phyloP scores from a whole-genome alignment of 257 asterid genomes.

The Voacanga thouarsii region DNA sequence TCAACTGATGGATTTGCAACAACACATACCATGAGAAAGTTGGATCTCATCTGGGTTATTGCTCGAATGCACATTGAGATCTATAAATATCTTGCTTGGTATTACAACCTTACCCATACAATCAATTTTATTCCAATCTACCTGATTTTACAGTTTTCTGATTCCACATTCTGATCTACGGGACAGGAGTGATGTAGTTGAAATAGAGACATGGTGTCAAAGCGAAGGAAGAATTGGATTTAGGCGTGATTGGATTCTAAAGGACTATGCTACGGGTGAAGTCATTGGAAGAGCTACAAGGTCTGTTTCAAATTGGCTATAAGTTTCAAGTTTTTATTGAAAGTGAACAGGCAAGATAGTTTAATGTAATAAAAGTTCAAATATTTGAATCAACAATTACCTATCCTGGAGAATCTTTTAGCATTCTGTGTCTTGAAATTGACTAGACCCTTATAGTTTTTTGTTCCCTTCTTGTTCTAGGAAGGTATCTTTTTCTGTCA shows the following conservation, averaged over 20 bases:
- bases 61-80: slow-evolving; percentile 98
- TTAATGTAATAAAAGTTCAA: not conserved
- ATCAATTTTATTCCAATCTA: not conserved
- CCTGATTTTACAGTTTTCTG: not conserved
- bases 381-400: not conserved
- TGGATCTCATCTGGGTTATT: slow-evolving; percentile 96
- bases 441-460: not conserved
- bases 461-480: not conserved
- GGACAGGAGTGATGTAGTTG: slow-evolving; percentile 89
- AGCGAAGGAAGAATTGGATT: slow-evolving; percentile 87
- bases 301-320: slow-evolving; percentile 27
- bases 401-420: not conserved
- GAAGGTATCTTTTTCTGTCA: not conserved
- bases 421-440: not conserved
- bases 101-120: not conserved
- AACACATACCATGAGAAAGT: slow-evolving; percentile 72
- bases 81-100: slow-evolving; percentile 97
- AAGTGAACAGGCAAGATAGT: not conserved
- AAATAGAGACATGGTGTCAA: slow-evolving; percentile 99
- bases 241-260: slow-evolving; percentile 93
- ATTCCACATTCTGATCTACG: slow-evolving; percentile 15
- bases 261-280: slow-evolving; percentile 71
- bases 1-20: slow-evolving; percentile 97
- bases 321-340: not conserved
- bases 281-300: slow-evolving; percentile 98